These are phyloP conservation scores for Lippia alba DNA, from an alignment of 305 asterid genomes.

Conservation along the genomic window DNA sequence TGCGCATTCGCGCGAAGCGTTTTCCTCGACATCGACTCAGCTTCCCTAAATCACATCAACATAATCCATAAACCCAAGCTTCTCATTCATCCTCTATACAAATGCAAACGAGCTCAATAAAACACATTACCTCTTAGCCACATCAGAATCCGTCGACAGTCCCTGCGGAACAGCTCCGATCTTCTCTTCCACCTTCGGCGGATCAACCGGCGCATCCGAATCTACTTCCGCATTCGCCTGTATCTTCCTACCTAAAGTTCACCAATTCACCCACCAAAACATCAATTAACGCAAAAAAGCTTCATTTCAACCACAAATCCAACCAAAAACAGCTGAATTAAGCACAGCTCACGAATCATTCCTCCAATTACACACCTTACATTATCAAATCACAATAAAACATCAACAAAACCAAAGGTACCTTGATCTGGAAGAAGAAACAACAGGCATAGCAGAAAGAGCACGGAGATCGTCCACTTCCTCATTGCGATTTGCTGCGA, in stretches of 20 bases:
- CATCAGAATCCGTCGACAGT: constrained; percentile 89
- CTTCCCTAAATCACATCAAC: constrained; percentile 63
- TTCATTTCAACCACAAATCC: constrained; percentile 13
- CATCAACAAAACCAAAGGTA: background rate
- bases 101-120: background rate
- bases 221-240: constrained; percentile 85
- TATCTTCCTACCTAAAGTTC: constrained; percentile 42
- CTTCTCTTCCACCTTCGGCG: constrained; percentile 93
- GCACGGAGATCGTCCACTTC: constrained; percentile 77
- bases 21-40: constrained; percentile 84
- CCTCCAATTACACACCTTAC: background rate
- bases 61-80: constrained; percentile 1
- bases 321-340: background rate
- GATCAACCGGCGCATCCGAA: constrained; percentile 76
- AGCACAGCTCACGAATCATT: background rate
- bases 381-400: background rate
- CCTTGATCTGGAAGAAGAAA: constrained; percentile 86
- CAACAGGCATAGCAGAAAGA: constrained; percentile 65
- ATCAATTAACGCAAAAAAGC: background rate
- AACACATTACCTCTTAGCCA: constrained; percentile 66
- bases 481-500: constrained; percentile 49
- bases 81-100: background rate
- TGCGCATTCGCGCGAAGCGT: constrained; percentile 71
- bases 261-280: constrained; percentile 1
- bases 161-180: constrained; percentile 84